Evolutionary conservation across 192 early-diverging fungal species (phyloP).

Genomic region (Gonapodya sp.): DNA sequence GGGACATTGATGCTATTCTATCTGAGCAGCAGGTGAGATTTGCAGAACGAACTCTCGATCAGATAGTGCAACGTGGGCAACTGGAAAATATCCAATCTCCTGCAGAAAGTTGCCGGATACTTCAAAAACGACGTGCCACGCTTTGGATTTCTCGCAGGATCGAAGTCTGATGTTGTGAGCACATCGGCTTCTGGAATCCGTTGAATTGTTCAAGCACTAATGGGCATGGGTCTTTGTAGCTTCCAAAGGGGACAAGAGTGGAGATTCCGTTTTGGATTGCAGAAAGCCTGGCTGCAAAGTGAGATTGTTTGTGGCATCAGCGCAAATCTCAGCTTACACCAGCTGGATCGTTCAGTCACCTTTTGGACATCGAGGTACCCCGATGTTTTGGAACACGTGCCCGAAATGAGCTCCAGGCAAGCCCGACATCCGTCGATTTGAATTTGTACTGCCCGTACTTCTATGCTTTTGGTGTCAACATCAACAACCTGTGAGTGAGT

Average conservation of each 20-base stretch:
- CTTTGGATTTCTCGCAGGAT: conserved; percentile 29
- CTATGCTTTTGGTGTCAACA: conserved; percentile 30
- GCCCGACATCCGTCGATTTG: conserved; percentile 27
- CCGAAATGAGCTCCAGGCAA: conserved; percentile 29
- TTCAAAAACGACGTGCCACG: conserved; percentile 27
- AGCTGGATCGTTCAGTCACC: conserved; percentile 15
- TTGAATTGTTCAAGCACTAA: too few species aligned
- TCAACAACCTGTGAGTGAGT: conserved; percentile 24
- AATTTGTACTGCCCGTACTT: conserved; percentile 28
- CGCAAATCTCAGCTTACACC: not conserved
- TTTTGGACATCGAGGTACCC: conserved; percentile 28
- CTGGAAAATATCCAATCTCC: not conserved
- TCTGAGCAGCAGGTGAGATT: conserved; percentile 30
- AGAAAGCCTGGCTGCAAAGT: conserved; percentile 23
- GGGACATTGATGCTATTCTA: conserved; percentile 32
- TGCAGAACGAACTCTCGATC: not conserved
- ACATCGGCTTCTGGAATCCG: too few species aligned
- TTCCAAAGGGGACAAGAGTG: conserved; percentile 21
- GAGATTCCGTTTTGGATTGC: conserved; percentile 38
- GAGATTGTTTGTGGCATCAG: not conserved
- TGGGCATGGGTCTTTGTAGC: conserved; percentile 18
- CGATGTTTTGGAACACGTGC: conserved; percentile 25
- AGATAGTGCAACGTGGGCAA: not conserved
- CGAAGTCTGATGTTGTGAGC: conserved; percentile 9
- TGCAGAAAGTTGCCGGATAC: conserved; percentile 31